phyloP scores from a whole-genome alignment of 2,329 filamentous ascomycete species.

The Paecilomyces dactylethromorphus region DNA sequence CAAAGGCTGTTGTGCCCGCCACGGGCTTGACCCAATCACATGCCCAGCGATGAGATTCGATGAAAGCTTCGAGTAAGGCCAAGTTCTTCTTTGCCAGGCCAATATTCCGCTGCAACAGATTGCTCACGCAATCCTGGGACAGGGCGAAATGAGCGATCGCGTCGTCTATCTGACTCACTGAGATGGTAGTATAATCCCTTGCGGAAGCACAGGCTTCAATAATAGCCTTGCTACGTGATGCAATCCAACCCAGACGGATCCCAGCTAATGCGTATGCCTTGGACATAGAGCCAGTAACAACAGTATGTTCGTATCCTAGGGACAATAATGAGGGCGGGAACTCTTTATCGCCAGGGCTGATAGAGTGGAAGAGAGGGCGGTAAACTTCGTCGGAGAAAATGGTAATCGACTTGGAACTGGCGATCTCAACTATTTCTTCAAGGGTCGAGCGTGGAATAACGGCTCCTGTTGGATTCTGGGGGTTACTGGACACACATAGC shows the following conservation, averaged over 20 bases:
- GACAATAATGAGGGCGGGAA: constrained; percentile 64
- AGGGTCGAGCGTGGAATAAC: constrained; percentile 59
- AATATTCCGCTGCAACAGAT: constrained; percentile 57
- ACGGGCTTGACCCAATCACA: constrained; percentile 68
- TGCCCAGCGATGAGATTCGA: constrained; percentile 56
- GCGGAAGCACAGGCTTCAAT: constrained; percentile 58
- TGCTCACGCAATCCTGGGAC: constrained; percentile 56
- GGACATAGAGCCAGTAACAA: constrained; percentile 74
- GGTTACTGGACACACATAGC: constrained; percentile 50
- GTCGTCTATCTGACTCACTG: constrained; percentile 77
- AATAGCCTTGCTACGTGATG: constrained; percentile 56
- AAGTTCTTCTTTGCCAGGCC: constrained; percentile 63
- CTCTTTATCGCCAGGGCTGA: constrained; percentile 45
- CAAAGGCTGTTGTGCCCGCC: constrained; percentile 73
- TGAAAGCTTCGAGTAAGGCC: constrained; percentile 58
- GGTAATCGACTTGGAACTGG: constrained; percentile 55
- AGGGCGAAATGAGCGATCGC: constrained; percentile 70
- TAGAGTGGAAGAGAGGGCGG: constrained; percentile 71
- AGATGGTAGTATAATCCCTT: constrained; percentile 80
- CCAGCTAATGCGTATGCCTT: constrained; percentile 82
- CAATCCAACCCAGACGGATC: constrained; percentile 77
- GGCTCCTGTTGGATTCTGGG: constrained; percentile 75
- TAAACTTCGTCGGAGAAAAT: constrained; percentile 78
- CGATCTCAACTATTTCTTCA: constrained; percentile 56
- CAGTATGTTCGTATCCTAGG: constrained; percentile 62